Base-by-base conservation (phyloP, 139 green algal species). In the Chlamydomonas eustigma region DNA sequence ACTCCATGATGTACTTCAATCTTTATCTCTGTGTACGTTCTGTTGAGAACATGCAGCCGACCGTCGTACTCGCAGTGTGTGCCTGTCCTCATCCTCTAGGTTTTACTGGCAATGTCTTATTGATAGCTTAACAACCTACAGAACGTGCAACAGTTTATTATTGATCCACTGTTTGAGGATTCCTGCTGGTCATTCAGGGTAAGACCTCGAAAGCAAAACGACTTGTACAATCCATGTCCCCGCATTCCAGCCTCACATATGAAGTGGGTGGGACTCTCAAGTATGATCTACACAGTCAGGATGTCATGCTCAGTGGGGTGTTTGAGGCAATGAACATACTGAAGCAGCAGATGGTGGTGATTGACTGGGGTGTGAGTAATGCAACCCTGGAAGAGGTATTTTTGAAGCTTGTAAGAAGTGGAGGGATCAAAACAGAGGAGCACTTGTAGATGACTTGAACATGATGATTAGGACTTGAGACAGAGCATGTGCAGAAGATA, bases 181-280 rank as follows among this genome's bases (percentile, higher is more conserved):
- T n/a, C 44, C 44, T 58, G 44, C 44, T 58, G 44, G 12, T 28
- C 22, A 31, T 28, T 35, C 52, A 68, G 52, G 52, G 52, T 68
- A 28, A 68, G 52, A 28, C 32, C 4, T 25, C 32, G 12, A 31
- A 22, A 28, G 52, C 52, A 25, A 25, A 28, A 28, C 6, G 18
- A 4, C 52, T 33, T 28, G 52, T 68, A 28, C 12, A 8, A 35
- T 4, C 12, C 52, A 68, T 68, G 12, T 68, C 52, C 12, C 52
- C 52, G n/a, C 32, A 28, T 28, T 25, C 52, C 22, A 88, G 77
- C 2, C 87, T 91, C 64, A 94, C 91, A 58, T 97, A 96, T 76
- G 65, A 66, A 8, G 74, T 91, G 51, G 68, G 30, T 6, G 73
- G 78, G 50, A 91, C 85, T 2, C 74, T 87, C 31, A 90, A 90